Base-by-base conservation (phyloP, 495 filamentous ascomycete species). In the Daldinia grandis region DNA sequence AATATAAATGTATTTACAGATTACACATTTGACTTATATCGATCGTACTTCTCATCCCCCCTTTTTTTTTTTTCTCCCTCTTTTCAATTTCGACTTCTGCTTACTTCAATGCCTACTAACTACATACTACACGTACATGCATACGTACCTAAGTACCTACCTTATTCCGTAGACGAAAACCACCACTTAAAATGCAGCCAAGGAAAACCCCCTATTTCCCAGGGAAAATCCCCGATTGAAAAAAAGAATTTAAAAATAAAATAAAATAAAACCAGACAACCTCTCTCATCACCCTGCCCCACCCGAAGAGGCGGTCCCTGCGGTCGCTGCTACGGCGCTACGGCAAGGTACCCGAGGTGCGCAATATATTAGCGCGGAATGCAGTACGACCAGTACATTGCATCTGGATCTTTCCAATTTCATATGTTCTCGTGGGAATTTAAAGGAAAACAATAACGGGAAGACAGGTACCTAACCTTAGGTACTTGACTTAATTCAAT, bases 311-410 rank as follows among this genome's bases (percentile, higher is more conserved):
- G 61, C 61, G 61, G 70, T 65, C 65, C 64, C 64, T 68, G 64
- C 64, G 60, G 55, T 56, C 53, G 0, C 53, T 56, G 53, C 53
- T 56, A 56, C 53, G 53, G 64, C 70, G 60, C 70, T 72, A 72
- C 70, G 70, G 70, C 64, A 72, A 72, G 70, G 70, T 72, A 72
- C 70, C 70, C 70, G 70, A 72, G 40, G 70, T 68, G 64, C 65
- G 64, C 70, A 68, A 72, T 40, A 40, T 72, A 62, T 68, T 72
- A 68, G 70, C 70, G 70, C 65, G 70, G 28, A 72, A 72, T 65
- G 70, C 69, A 54, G 69, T 72, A 64, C 69, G 15, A 72, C 69
- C 69, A 35, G 24, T 40, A 54, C 53, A 25, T 25, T 28, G 47
- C 0, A 51, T 51, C 47, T 51, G 47, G 47, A 50, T 50, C 47